Conservation (phyloP, 116 monocot species). For the Cymodocea nodosa region DNA sequence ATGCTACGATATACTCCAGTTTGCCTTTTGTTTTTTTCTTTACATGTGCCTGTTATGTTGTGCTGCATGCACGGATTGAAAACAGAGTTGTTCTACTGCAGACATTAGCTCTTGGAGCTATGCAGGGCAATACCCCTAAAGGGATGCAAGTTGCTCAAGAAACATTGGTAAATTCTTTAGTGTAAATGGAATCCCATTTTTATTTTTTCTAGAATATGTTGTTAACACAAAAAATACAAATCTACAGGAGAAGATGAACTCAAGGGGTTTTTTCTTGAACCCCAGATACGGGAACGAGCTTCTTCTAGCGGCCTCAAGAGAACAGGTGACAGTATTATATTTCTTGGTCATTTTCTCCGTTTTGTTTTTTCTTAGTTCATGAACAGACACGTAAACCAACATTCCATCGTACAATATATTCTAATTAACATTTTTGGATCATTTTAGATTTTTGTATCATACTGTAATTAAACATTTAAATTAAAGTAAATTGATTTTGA, state of each 20-base stretch:
- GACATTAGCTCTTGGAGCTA: conserved; percentile 75
- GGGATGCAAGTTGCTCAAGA: conserved; percentile 90
- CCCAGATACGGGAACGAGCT: conserved; percentile 70
- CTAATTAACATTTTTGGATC: too few species aligned
- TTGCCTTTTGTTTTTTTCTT: background rate
- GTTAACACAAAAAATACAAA: background rate
- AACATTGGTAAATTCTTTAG: conserved; percentile 34
- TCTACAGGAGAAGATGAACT: conserved; percentile 70
- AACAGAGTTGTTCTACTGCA: conserved; percentile 9
- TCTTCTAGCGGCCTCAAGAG: conserved; percentile 75
- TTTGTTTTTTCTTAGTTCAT: background rate
- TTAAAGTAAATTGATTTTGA: too few species aligned
- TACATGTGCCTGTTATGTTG: background rate
- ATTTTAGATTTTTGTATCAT: too few species aligned
- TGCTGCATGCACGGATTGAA: background rate
- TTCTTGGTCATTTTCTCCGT: background rate
- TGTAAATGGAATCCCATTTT: background rate
- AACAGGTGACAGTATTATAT: conserved; percentile 35
- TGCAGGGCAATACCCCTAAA: conserved; percentile 57
- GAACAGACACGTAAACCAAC: too few species aligned
- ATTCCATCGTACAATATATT: too few species aligned
- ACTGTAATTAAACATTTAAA: too few species aligned
- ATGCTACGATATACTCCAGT: too few species aligned
- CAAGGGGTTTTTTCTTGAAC: conserved; percentile 75
- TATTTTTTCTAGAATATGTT: background rate